Base-by-base conservation (phyloP, 2,329 filamentous ascomycete genomes). In the Fusarium globosum region DNA sequence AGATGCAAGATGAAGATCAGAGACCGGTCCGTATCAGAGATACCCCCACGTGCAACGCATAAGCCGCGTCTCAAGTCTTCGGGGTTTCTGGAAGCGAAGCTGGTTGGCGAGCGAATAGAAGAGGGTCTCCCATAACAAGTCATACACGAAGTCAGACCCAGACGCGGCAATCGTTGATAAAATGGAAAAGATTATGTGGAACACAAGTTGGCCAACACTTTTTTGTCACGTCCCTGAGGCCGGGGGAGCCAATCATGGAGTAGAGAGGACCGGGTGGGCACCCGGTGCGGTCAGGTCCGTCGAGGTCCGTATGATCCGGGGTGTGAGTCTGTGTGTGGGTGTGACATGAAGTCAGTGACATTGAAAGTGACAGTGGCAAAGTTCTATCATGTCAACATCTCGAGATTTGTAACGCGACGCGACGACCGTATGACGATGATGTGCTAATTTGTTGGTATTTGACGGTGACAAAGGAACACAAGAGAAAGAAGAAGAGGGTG, bases 251-350 rank as follows among this genome's bases (percentile, higher is more conserved):
- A 75, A 72, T 72, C 57, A 63, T 46, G 43, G 39, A 52, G 36
- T 11, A 6, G 23, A 41, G 28, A 26, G 69, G 57, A 70, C 72
- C 74, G 72, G 73, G 67, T 74, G 52, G 28, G 15, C 57, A 73
- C 65, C 74, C 71, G 73, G 73, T 76, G 68, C 65, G 51, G 71
- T 64, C 74, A 64, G 60, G 64, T 65, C 63, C 65, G 68, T 60
- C 74, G 60, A 64, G 60, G 64, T 61, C 63, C 65, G 68, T 58
- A 63, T 62, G 53, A 69, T 71, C 61, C 69, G 61, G 72, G 60
- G 23, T 11, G 43, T 46, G 35, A 41, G 45, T 58, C 15, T 28
- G 42, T 55, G 43, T 16, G 26, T n/a, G 60, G 23, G 35, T 52
- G 46, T 58, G 55, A 36, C 30, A 58, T 46, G 10, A 48, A 57